Conservation (phyloP, 2,329 filamentous ascomycete genomes). For the Stachybotrys echinatus region DNA sequence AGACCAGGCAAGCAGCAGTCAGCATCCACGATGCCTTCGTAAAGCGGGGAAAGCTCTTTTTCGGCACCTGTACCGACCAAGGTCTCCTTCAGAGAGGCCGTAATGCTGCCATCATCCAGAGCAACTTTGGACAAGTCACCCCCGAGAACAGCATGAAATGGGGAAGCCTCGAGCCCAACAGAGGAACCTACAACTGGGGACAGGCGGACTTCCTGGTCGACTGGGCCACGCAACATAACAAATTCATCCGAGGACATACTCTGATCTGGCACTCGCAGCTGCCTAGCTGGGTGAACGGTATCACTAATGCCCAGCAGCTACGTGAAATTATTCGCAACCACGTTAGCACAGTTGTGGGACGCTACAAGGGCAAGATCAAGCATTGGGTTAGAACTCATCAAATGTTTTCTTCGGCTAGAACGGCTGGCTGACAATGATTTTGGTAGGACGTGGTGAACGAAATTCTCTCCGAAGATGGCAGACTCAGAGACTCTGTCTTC, state of each 20-base stretch:
- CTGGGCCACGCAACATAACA: conserved; percentile 50
- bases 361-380: conserved; percentile 59
- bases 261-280: conserved; percentile 61
- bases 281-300: conserved; percentile 52
- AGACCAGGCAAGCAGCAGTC: neutral
- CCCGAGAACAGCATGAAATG: conserved; percentile 70
- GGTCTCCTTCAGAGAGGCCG: neutral
- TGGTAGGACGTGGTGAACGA: conserved; percentile 56
- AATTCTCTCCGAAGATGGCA: conserved; percentile 58
- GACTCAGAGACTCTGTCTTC: conserved; percentile 57
- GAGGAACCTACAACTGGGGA: conserved; percentile 30
- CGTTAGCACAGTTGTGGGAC: conserved; percentile 49
- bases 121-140: conserved; percentile 60
- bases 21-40: neutral
- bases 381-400: conserved; percentile 49
- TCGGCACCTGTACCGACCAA: neutral
- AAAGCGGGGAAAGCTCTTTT: neutral
- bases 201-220: conserved; percentile 55
- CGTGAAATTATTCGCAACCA: conserved; percentile 54
- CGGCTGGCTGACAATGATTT: neutral
- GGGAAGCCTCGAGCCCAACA: conserved; percentile 44
- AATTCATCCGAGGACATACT: conserved; percentile 60
- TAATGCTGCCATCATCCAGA: conserved; percentile 37
- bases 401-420: conserved; percentile 5
- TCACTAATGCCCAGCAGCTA: conserved; percentile 46